Evolutionary conservation across 305 asterid genomes (phyloP).

Genomic region (Fraxinus platypoda): DNA sequence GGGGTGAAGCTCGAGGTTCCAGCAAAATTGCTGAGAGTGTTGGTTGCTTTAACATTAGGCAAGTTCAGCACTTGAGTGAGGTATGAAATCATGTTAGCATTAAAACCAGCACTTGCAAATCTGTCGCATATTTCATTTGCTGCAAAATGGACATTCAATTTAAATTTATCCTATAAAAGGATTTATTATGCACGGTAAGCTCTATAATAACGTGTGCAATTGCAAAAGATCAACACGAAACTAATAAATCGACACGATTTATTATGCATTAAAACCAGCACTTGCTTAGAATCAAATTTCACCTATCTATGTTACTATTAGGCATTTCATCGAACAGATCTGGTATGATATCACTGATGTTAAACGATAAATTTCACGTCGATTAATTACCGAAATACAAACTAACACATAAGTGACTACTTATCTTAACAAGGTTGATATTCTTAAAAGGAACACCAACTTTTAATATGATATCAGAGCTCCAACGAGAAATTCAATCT

Average conservation of each 20-base stretch:
- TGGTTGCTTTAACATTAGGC: slow-evolving; percentile 77
- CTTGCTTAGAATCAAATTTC: neutral
- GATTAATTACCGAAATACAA: too few species aligned
- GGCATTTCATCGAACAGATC: neutral
- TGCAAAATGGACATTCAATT: slow-evolving; percentile 23
- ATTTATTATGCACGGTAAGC: neutral
- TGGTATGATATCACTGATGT: neutral
- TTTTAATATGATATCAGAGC: too few species aligned
- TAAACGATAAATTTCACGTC: neutral
- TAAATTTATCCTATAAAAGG: neutral
- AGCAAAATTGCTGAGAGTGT: slow-evolving; percentile 60
- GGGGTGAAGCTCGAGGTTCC: slow-evolving; percentile 79
- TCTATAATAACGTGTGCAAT: neutral
- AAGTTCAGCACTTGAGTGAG: slow-evolving; percentile 63
- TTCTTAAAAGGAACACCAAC: too few species aligned
- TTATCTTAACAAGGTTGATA: neutral
- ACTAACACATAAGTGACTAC: neutral
- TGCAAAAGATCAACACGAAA: neutral
- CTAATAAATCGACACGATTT: neutral
- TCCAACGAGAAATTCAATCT: too few species aligned
- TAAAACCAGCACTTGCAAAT: slow-evolving; percentile 68
- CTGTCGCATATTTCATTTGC: slow-evolving; percentile 76
- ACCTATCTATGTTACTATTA: neutral
- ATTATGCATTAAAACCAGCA: too few species aligned
- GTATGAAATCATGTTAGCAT: slow-evolving; percentile 76